Conservation (phyloP, 2,329 filamentous ascomycete genomes). For the Colletotrichum falcatum region DNA sequence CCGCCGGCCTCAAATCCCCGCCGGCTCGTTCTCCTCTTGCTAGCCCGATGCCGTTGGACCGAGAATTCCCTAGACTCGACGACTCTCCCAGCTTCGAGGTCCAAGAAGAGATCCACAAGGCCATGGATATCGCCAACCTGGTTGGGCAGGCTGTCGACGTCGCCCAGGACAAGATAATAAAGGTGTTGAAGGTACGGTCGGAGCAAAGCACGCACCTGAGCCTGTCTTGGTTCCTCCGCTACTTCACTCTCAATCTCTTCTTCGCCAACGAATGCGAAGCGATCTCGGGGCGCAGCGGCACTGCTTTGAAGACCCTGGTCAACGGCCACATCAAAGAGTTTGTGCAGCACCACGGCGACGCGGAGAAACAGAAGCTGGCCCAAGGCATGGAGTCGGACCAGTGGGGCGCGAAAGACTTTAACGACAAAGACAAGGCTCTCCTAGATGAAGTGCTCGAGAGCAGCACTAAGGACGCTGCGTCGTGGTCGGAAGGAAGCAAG, state of each 20-base stretch:
- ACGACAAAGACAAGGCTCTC: conserved; percentile 68
- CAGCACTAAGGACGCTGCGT: conserved; percentile 76
- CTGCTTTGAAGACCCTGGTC: conserved; percentile 80
- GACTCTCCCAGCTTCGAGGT: conserved; percentile 56
- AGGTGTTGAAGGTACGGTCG: conserved; percentile 80
- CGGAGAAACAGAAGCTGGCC: conserved; percentile 79
- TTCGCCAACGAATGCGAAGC: conserved; percentile 91
- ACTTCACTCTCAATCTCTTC: conserved; percentile 84
- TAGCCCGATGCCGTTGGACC: conserved; percentile 56
- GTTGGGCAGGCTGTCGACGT: conserved; percentile 85
- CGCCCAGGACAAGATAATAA: conserved; percentile 81
- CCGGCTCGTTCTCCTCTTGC: conserved; percentile 64
- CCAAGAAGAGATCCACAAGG: conserved; percentile 81
- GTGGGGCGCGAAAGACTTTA: conserved; percentile 84
- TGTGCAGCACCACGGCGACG: conserved; percentile 76
- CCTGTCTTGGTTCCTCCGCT: conserved; percentile 79
- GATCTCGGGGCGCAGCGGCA: conserved; percentile 82
- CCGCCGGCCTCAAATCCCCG: conserved; percentile 59
- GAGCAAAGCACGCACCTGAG: conserved; percentile 78
- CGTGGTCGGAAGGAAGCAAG: conserved; percentile 72
- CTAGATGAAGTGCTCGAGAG: conserved; percentile 75
- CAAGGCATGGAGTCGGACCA: conserved; percentile 83
- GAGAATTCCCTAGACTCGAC: conserved; percentile 30
- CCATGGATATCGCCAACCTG: conserved; percentile 81
- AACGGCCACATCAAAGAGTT: conserved; percentile 87